Evolutionary conservation across 768 basidiomycete species (phyloP), one percentile per base, ranked within the genome.

Genomic region (Antrodiella citrinella): DNA sequence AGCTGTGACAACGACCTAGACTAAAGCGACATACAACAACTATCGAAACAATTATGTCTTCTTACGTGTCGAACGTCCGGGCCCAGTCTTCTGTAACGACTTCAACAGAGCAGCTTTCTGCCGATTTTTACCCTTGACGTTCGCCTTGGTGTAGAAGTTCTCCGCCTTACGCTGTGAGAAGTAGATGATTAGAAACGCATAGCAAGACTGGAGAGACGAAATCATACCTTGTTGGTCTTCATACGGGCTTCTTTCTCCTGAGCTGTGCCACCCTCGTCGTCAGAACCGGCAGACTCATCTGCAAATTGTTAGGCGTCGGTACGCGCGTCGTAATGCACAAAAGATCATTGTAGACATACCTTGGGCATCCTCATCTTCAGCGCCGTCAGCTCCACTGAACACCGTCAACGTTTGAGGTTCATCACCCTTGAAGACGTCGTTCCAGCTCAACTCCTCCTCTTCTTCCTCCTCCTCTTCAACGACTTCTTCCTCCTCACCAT

Each of bases 111-210:
- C 73, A 19, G 80, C 74, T 59, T 84, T 86, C 44, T 68, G 67
- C 26, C 87, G 80, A 55, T 80, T 89, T 66, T 86, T 91, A 67
- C 91, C 91, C 73, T 92, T 92, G 55, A 92, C 88, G 55, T 92
- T 92, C 3, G 86, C 78, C 38, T 64, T 75, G 2, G 83, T 79
- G 71, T 90, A 96, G 71, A 92, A 97, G 70, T 98, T 97, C 50
- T 76, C 74, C 9, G 89, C 80, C 69, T 89, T 92, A 72, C 82
- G 85, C 91, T 91, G 61, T n/a, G 18, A 26, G 54, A 44, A 48
- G 18, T 3, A 48, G 49, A 20, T 53, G 19, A 18, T 7, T 11
- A 21, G 9, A 20, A 42, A 21, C 26, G 18, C 35, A 39, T 24
- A 11, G 12, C 25, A 35, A n/a, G 24, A 51, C 1, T 24, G 5